These are phyloP conservation scores for Penicillium sp. DNA, from an alignment of 2,329 filamentous ascomycete genomes.

Conservation along the genomic window DNA sequence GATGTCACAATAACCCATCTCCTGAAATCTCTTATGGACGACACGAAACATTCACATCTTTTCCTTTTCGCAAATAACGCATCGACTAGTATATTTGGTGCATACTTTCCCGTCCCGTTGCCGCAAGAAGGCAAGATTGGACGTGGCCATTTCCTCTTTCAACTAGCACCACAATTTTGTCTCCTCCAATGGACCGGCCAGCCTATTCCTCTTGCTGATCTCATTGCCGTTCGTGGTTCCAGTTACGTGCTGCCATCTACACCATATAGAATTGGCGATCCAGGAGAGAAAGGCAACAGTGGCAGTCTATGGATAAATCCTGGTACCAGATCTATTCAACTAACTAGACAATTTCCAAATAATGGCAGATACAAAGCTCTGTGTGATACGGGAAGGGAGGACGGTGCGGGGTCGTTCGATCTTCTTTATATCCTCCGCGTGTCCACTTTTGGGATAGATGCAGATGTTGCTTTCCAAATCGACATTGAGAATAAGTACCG, in stretches of 20 bases:
- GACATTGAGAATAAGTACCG: neutral
- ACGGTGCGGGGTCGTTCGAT: neutral
- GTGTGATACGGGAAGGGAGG: neutral
- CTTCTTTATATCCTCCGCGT: neutral
- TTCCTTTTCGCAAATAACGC: neutral
- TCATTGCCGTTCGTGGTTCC: neutral
- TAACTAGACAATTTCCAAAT: neutral
- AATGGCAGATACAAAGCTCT: neutral
- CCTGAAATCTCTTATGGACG: neutral
- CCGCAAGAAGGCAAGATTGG: constrained; percentile 1
- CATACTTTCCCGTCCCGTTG: neutral
- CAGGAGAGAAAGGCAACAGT: neutral
- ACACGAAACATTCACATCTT: neutral
- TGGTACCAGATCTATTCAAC: neutral
- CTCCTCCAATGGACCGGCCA: neutral
- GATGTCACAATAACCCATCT: constrained; percentile 1
- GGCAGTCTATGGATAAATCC: neutral
- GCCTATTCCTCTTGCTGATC: neutral
- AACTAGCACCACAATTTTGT: constrained; percentile 1
- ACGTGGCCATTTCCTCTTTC: constrained; percentile 1
- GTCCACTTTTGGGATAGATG: neutral
- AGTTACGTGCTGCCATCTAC: neutral
- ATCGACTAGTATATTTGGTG: neutral
- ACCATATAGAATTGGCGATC: neutral
- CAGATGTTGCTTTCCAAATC: neutral